phyloP scores from a whole-genome alignment of 2,329 filamentous ascomycete species.

The Phyllosticta citribraziliensis region DNA sequence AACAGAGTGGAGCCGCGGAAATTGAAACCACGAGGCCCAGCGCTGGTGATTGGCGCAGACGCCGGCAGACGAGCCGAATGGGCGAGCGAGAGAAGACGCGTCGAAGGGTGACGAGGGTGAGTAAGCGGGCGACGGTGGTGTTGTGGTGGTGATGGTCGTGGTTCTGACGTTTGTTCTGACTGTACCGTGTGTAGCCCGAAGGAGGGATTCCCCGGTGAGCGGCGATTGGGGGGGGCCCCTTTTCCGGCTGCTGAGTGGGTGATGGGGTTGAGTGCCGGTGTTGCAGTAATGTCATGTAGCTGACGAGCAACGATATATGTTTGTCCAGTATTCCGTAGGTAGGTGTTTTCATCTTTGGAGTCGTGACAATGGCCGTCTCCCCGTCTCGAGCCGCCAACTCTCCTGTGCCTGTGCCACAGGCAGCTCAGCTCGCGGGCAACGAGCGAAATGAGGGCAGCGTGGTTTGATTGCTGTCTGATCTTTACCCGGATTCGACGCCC shows the following conservation, averaged over 20 bases:
- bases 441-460: background rate
- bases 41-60: constrained; percentile 6
- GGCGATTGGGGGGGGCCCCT: too few relatives aligned
- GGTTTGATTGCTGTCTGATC: background rate
- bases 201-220: background rate
- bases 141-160: background rate
- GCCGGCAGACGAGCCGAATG: background rate
- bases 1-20: constrained; percentile 9
- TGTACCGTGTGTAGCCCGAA: background rate
- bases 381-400: too few relatives aligned
- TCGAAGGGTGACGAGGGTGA: background rate
- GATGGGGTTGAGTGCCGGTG: too few relatives aligned
- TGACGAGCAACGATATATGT: too few relatives aligned
- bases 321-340: too few relatives aligned
- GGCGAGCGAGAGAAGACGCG: background rate
- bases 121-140: background rate
- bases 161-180: background rate
- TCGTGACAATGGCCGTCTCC: background rate
- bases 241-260: too few relatives aligned
- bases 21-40: constrained; percentile 9
- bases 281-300: too few relatives aligned
- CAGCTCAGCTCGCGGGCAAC: background rate
- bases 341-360: background rate
- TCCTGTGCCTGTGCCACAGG: too few relatives aligned
- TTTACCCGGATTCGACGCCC: background rate